Percentiles rank a stretch among this genome's conserved stretches.
phyloP scores from a whole-genome alignment of 2,329 filamentous ascomycete species.

The Penicillium sp. region DNA sequence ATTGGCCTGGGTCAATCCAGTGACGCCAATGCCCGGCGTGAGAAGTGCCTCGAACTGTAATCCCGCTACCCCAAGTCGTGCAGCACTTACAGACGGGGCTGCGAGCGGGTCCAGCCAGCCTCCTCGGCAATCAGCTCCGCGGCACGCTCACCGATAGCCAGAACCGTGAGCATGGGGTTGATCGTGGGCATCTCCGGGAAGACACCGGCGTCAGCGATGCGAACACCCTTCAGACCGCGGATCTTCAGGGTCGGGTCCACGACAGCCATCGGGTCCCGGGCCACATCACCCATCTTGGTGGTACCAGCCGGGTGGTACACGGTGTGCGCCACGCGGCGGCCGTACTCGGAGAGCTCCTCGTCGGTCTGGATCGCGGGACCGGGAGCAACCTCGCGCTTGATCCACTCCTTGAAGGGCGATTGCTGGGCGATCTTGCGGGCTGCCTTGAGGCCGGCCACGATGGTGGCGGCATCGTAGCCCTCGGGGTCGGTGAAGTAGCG shows the following conservation, averaged over 20 bases:
- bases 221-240: conserved; percentile 69
- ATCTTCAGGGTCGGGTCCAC: conserved; percentile 76
- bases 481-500: conserved; percentile 86
- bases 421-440: conserved; percentile 76
- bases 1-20: not conserved
- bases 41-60: not conserved
- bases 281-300: conserved; percentile 82
- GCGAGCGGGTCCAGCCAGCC: conserved; percentile 64
- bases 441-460: conserved; percentile 74
- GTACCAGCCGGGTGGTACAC: conserved; percentile 90
- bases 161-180: conserved; percentile 88
- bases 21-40: not conserved
- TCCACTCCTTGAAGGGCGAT: conserved; percentile 77
- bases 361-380: conserved; percentile 73
- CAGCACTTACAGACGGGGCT: conserved; percentile 54
- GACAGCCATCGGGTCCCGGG: conserved; percentile 70
- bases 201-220: conserved; percentile 83
- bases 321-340: conserved; percentile 77
- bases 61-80: not conserved
- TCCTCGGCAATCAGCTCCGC: conserved; percentile 81
- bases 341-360: conserved; percentile 80
- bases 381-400: conserved; percentile 79
- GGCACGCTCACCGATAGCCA: conserved; percentile 78
- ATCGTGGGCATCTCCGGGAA: conserved; percentile 86
- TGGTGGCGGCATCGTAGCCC: conserved; percentile 80